Base-by-base conservation (phyloP, 1,139 yeast genomes). In the Zygoascus hellenicus region DNA sequence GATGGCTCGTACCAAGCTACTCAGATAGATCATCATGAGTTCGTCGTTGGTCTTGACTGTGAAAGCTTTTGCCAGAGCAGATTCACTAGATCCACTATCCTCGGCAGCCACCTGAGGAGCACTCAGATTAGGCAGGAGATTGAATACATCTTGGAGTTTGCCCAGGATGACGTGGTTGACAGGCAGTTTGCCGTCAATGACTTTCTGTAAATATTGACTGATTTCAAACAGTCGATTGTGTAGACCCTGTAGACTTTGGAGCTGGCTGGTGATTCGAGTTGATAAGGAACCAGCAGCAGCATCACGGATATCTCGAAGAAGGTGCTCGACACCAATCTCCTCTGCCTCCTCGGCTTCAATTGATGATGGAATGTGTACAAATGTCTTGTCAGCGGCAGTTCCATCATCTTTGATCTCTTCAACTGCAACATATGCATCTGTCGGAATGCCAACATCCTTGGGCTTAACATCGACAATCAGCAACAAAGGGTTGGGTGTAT, bases 291-390 rank as follows among this genome's bases (percentile, higher is more conserved):
- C 98, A 9, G 96, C 95, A 7, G 97, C 97, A 59, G 90, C 97
- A 64, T 92, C 97, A 59, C 97, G 80, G 35, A 89, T 88, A 61
- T 94, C 98, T 61, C 97, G 81, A 54, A 94, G 71, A 53, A 94
- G 70, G 63, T 94, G 99, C 65, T 94, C 99, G 9, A 94, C 99
- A 53, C 98, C 98, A 58, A 94, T 94, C 68, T 94, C 99, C 68
- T 94, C 98, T 2, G 98, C 98, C 65, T 94, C 98, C 65, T 94
- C 98, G 2, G 99, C 99, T 63, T 88, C 95, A 54, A 94, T 89
- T 30, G 80, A 75, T 11, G 96, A 86, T 11, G 97, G 96, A 35
- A 90, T 83, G 67, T 94, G 98, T 36, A 88, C 80, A 70, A 92
- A 92, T 1, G 97, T 90, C 68, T 83, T 83, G 62, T 89, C 96